Conservation (phyloP, 73 alveolate species). For the Durusdinium trenchii region DNA sequence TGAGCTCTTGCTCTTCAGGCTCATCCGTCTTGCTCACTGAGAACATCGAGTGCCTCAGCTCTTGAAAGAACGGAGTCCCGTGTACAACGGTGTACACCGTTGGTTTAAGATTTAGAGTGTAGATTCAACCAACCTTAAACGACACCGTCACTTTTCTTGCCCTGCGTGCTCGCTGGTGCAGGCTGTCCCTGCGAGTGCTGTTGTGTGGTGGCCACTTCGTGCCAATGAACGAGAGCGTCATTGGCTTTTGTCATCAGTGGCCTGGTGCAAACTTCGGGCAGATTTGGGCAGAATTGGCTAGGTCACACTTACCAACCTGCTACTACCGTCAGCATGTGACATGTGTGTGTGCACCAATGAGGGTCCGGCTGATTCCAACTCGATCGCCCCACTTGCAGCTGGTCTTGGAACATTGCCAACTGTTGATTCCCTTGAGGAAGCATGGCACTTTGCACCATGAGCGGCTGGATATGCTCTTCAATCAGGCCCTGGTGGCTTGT, state of each 20-base stretch:
- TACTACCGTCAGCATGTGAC: not conserved
- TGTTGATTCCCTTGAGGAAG: not conserved
- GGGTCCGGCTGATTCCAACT: not conserved
- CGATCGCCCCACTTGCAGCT: no score
- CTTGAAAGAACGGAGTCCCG: not conserved
- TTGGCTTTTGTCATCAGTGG: slow-evolving; percentile 63
- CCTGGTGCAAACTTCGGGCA: not conserved
- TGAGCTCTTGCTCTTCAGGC: not conserved
- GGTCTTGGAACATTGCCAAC: not conserved
- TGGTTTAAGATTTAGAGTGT: no score
- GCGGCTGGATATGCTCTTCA: slow-evolving; percentile 66
- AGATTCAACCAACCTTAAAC: no score
- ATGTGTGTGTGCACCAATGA: not conserved
- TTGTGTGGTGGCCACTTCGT: slow-evolving; percentile 57
- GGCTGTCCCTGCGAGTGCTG: slow-evolving; percentile 66
- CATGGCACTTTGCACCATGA: slow-evolving; percentile 85
- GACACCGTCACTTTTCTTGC: no score
- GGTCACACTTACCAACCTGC: not conserved
- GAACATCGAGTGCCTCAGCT: slow-evolving; percentile 24
- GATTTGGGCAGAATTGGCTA: not conserved
- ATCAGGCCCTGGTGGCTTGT: slow-evolving; percentile 32
- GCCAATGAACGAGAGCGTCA: slow-evolving; percentile 39
- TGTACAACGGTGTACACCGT: no score
- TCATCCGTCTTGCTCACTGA: slow-evolving; percentile 56
- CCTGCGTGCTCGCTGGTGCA: no score